Base-by-base conservation (phyloP, 441 rosid genomes). In the Gossypium schwendimanii region DNA sequence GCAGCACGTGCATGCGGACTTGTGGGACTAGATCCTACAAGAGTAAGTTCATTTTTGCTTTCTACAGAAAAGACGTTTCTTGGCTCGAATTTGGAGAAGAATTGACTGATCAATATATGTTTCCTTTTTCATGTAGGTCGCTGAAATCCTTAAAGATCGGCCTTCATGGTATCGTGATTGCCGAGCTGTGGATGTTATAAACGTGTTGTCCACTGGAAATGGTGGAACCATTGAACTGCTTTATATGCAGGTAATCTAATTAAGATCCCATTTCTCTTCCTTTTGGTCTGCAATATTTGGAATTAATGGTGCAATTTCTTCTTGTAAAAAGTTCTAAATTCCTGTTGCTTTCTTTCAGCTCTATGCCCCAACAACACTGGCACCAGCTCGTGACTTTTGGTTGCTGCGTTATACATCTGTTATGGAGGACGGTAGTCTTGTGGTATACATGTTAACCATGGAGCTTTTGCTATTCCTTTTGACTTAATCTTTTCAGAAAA, bases 1-100 rank as follows among this genome's bases (percentile, higher is more conserved):
- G 91, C 94, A 77, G 90, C 94, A 54, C 94, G 94, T 76, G 91
- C 91, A 49, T 88, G 91, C 57, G 91, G 93, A 63, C 89, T 88
- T 36, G 93, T 85, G 73, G 93, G 93, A 79, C 87, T 88, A 20
- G 91, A 85, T 81, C 93, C 93, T 41, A 82, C 93, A 57, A 83
- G 93, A 73, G 93, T 88, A 75, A 81, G 85, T 70, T 21, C 63
- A 15, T 39, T 53, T 67, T 70, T 73, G 8, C 52, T 75, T 33
- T 60, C 55, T 75, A 20, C 36, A 15, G 3, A 24, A 54, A 24
- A 55, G 33, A 23, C 20, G 10, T 64, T 28, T 15, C 62, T 54
- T 52, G 52, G 36, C 41, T 71, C 44, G n/a, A 59, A 14, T 71
- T 71, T 44, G 68, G 52, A 24, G 36, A 64, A 64, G 17, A 57